Evolutionary conservation across 1,284 basidiomycete genomes (phyloP).

Genomic region (Peniophora sp.): DNA sequence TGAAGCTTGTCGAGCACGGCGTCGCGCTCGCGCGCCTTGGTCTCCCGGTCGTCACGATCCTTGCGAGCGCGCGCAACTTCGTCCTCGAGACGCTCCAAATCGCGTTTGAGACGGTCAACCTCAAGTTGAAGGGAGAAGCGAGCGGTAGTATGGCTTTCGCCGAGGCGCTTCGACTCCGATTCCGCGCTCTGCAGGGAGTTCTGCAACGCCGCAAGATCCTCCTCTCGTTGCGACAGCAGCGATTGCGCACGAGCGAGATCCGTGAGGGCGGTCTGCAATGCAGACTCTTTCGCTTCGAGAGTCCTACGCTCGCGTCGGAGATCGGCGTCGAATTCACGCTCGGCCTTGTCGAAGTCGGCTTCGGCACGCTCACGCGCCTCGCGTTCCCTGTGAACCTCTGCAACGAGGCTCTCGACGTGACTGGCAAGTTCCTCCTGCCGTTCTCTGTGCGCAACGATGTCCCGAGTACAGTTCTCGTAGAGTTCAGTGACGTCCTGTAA

Average conservation of each 20-base stretch:
- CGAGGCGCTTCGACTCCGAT: conserved; percentile 62
- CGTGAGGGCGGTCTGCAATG: conserved; percentile 50
- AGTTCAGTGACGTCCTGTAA: conserved; percentile 53
- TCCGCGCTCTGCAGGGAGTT: conserved; percentile 59
- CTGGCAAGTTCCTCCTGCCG: conserved; percentile 70
- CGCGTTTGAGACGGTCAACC: conserved; percentile 81
- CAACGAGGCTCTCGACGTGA: conserved; percentile 70
- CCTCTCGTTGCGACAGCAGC: conserved; percentile 57
- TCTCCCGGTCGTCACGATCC: conserved; percentile 67
- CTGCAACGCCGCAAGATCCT: conserved; percentile 73
- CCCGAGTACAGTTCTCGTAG: conserved; percentile 52
- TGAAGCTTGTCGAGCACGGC: conserved; percentile 65
- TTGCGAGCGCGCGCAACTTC: conserved; percentile 70
- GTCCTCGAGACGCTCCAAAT: conserved; percentile 74
- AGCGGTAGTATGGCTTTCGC: conserved; percentile 77
- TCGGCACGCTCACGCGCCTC: conserved; percentile 48
- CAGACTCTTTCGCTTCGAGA: conserved; percentile 60
- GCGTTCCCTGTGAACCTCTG: conserved; percentile 52
- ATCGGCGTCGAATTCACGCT: conserved; percentile 51
- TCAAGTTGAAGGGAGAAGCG: conserved; percentile 87
- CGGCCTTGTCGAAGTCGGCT: conserved; percentile 44
- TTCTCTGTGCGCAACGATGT: conserved; percentile 52
- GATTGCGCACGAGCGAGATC: conserved; percentile 57
- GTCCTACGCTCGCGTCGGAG: conserved; percentile 50
- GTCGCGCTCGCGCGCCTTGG: conserved; percentile 59